A percentile compares a stretch with the other conserved stretches of the same genome.
Conservation (phyloP, 805 yeast genomes). For the Candida berthetii region DNA sequence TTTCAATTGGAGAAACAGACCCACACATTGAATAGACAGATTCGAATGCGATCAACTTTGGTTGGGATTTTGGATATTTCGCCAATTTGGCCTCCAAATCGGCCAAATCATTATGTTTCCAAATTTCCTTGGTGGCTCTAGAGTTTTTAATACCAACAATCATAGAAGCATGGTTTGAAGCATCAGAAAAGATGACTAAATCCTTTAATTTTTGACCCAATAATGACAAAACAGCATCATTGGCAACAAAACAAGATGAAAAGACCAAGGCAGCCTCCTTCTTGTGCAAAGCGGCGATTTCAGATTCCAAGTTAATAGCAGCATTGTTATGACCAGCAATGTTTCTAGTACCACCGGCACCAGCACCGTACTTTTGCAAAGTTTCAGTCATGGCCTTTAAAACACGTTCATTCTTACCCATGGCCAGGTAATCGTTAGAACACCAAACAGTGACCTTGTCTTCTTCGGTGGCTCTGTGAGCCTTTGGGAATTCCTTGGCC, state of each 20-base stretch:
- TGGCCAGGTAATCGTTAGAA: constrained; percentile 94
- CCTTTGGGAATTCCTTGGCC: constrained; percentile 89
- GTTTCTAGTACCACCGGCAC: constrained; percentile 99
- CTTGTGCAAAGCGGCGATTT: constrained; percentile 84
- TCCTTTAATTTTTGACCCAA: constrained; percentile 89
- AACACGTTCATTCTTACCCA: constrained; percentile 79
- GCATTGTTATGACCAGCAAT: constrained; percentile 95
- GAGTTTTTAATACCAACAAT: constrained; percentile 93
- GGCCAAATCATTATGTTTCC: constrained; percentile 81
- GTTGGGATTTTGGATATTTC: constrained; percentile 77
- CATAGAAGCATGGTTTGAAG: constrained; percentile 96
- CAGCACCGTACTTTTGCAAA: constrained; percentile 88
- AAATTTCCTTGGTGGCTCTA: constrained; percentile 79
- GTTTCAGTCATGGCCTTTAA: constrained; percentile 72
- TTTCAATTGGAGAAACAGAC: constrained; percentile 88
- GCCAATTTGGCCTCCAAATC: constrained; percentile 79
- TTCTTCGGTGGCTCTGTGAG: constrained; percentile 68
- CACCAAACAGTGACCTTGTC: constrained; percentile 99
- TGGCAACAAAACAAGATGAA: constrained; percentile 93
- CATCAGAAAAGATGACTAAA: constrained; percentile 89
- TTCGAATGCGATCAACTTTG: constrained; percentile 95
- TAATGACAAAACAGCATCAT: constrained; percentile 88
- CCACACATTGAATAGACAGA: constrained; percentile 99
- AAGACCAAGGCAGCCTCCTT: constrained; percentile 95
- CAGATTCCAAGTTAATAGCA: constrained; percentile 83